Conservation (phyloP, 371 early-diverging fungal genomes). For the Actinomortierella wolfii region DNA sequence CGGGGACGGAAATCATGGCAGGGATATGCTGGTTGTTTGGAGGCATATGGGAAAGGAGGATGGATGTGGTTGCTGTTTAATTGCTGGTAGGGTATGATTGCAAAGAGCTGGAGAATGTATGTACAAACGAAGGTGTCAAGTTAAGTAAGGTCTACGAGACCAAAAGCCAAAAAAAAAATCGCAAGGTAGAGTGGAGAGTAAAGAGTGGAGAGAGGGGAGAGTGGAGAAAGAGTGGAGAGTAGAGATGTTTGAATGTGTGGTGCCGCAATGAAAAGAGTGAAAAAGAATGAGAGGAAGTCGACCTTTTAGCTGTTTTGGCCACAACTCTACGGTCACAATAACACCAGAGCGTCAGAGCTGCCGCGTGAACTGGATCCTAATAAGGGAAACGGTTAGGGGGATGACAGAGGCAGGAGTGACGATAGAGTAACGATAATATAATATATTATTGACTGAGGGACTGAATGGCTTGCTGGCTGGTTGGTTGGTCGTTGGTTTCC, state of each 20-base stretch:
- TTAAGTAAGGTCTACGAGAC: no score
- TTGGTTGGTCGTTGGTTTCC: no score
- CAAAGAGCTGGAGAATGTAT: slow-evolving; percentile 44
- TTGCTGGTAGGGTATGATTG: not conserved
- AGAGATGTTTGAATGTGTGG: slow-evolving; percentile 4
- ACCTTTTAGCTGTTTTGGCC: slow-evolving; percentile 4
- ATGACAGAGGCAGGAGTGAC: slow-evolving; percentile 6
- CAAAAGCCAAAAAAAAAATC: slow-evolving; percentile 16
- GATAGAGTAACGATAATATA: no score
- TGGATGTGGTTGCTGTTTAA: not conserved
- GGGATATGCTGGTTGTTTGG: no score
- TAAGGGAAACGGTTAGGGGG: slow-evolving; percentile 7
- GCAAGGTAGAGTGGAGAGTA: slow-evolving; percentile 10
- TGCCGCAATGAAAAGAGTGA: slow-evolving; percentile 2
- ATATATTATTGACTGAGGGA: no score
- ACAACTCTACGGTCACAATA: no score
- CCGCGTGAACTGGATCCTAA: not conserved
- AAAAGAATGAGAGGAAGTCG: slow-evolving; percentile 7
- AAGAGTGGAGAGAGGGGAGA: no score
- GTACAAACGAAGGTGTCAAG: slow-evolving; percentile 7
- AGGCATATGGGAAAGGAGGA: no score
- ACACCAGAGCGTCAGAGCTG: no score
- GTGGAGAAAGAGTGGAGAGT: slow-evolving; percentile 8
- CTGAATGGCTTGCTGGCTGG: no score
- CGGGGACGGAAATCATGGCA: no score